Evolutionary conservation across 306 rosid genomes (phyloP), one percentile per base, ranked within the genome.

Genomic region (Cercis canadensis): DNA sequence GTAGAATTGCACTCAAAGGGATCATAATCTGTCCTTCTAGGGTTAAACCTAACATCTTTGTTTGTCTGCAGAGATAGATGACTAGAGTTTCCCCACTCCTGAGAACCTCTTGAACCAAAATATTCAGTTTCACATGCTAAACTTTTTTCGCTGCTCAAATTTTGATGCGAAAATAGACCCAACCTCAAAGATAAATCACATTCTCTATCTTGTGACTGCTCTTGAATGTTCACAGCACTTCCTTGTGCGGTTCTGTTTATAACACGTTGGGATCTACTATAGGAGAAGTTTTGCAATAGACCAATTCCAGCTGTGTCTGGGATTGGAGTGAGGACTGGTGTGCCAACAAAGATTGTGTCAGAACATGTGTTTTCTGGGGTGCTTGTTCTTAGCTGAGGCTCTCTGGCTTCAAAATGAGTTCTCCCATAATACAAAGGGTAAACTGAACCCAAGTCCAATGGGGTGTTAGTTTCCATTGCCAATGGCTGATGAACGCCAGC

Each of bases 131-230:
- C 92, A 66, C 73, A 62, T 47, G 84, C 87, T 55, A 82, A 67
- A 54, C 75, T 69, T 73, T 78, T 78, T 50, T 81, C 84, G n/a
- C 82, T 78, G 61, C 87, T 77, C 16, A 67, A 52, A 75, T 81
- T 63, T 18, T 81, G 83, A 54, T 80, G 87, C 53, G 86, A 63
- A 72, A 69, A 67, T 21, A 57, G 84, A 62, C 97, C 96, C 96
- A 95, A 55, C 66, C 96, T 86, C 81, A 95, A 80, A 37, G 96
- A 86, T 41, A 95, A 85, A 70, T 95, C 99, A 60, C 96, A 95
- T 59, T 76, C 88, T 65, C 69, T 56, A 31, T 85, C 90, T 8
- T 18, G 81, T 36, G 80, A 72, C 58, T 51, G 82, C 69, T 79
- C 88, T 57, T 55, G 85, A 62, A 70, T 70, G 82, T 78, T 82